Conservation (phyloP, 352 stramenopile species). For the Pythium guiyangense region DNA sequence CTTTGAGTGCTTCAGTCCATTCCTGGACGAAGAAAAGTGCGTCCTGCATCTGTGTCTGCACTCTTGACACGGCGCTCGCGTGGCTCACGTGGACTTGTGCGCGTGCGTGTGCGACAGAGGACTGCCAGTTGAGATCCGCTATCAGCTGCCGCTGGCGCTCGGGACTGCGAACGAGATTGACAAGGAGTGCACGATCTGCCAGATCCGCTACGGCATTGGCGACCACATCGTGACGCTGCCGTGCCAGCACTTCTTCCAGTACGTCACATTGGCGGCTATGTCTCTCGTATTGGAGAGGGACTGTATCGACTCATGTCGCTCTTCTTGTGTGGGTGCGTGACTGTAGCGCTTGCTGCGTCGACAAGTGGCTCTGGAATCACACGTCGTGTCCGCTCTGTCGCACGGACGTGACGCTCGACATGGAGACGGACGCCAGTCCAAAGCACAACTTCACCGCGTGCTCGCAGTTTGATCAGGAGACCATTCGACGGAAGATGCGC, state of each 20-base stretch:
- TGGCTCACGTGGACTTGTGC: too few species aligned
- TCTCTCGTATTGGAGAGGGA: too few species aligned
- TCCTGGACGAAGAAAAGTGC: conserved; percentile 63
- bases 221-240: conserved; percentile 81
- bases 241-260: conserved; percentile 88
- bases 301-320: not conserved
- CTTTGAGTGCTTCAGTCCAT: conserved; percentile 59
- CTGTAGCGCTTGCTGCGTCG: conserved; percentile 70
- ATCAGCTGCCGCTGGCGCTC: conserved; percentile 70
- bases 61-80: too few species aligned
- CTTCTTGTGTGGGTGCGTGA: not conserved
- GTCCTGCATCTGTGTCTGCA: conserved; percentile 22
- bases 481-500: conserved; percentile 67
- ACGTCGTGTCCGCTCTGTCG: conserved; percentile 81
- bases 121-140: conserved; percentile 71
- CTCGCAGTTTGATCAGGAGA: conserved; percentile 59
- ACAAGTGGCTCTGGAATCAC: conserved; percentile 86
- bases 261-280: conserved; percentile 25
- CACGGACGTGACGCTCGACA: conserved; percentile 64
- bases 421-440: conserved; percentile 26
- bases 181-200: conserved; percentile 85
- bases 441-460: conserved; percentile 83
- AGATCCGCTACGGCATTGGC: conserved; percentile 77
- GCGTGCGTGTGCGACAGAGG: too few species aligned
- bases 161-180: conserved; percentile 78